These are phyloP conservation scores for Citropsis articulata DNA, from an alignment of 345 rosid species.

Conservation along the genomic window DNA sequence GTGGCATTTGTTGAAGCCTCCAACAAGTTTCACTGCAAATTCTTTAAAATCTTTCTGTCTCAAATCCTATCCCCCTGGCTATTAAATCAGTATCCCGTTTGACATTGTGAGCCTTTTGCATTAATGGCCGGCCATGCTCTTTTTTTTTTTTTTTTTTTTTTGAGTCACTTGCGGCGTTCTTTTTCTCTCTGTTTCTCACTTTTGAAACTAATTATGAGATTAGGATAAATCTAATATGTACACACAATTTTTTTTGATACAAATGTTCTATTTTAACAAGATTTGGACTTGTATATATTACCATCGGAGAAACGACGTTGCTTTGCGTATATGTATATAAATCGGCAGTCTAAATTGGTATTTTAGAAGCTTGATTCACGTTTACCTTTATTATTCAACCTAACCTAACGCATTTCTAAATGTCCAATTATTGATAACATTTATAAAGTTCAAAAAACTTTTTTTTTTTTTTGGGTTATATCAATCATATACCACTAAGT, in stretches of 20 bases:
- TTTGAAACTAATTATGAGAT: background rate
- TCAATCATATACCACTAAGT: background rate
- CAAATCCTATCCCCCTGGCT: background rate
- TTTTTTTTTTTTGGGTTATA: too few relatives aligned
- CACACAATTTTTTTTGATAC: too few relatives aligned
- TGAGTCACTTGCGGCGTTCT: background rate
- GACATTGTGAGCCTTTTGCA: background rate
- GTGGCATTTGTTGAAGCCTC: conserved; percentile 9
- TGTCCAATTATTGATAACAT: background rate
- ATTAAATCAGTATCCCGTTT: background rate
- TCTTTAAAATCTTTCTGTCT: background rate
- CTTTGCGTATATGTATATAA: too few relatives aligned
- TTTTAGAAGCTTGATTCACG: background rate
- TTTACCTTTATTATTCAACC: background rate
- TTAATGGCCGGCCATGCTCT: background rate
- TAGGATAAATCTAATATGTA: background rate
- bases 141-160: background rate
- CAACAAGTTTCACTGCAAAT: background rate
- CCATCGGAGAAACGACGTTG: too few relatives aligned
- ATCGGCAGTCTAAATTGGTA: too few relatives aligned
- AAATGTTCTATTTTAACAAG: background rate
- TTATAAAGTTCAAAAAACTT: too few relatives aligned
- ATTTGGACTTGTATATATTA: background rate
- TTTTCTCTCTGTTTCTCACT: too few relatives aligned
- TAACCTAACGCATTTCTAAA: background rate